Percentiles rank a stretch among this genome's conserved stretches.
Conservation (phyloP, 371 early-diverging fungal species). For the Blakeslea trispora region DNA sequence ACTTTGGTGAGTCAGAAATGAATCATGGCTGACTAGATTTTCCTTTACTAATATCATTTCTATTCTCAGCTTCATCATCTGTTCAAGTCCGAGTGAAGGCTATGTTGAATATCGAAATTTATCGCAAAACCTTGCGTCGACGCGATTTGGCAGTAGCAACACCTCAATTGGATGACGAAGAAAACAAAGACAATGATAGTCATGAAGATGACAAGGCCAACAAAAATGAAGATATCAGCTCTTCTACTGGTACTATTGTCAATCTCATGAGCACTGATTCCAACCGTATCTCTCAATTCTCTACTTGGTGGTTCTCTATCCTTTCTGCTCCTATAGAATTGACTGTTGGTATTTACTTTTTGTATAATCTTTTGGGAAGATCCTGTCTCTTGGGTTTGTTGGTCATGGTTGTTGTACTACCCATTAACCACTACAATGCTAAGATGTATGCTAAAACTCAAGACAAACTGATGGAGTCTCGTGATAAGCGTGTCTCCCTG, state of each 20-base stretch:
- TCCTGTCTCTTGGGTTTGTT: slow-evolving; percentile 68
- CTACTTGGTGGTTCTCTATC: slow-evolving; percentile 56
- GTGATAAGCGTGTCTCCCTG: slow-evolving; percentile 55
- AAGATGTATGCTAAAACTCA: slow-evolving; percentile 53
- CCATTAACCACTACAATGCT: slow-evolving; percentile 56
- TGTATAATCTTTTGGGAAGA: slow-evolving; percentile 66
- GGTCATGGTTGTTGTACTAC: slow-evolving; percentile 55
- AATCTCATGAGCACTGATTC: slow-evolving; percentile 89
- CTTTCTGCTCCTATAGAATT: slow-evolving; percentile 63
- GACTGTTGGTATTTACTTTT: slow-evolving; percentile 57
- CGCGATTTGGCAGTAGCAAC: slow-evolving; percentile 29
- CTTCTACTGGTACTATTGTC: slow-evolving; percentile 74
- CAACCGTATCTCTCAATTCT: slow-evolving; percentile 62
- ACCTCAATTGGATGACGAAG: slow-evolving; percentile 29
- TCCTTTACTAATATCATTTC: neutral
- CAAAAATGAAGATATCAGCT: slow-evolving; percentile 31
- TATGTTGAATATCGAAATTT: slow-evolving; percentile 59
- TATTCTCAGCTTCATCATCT: slow-evolving; percentile 29
- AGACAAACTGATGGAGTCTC: slow-evolving; percentile 53
- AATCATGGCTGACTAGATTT: neutral
- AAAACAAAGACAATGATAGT: slow-evolving; percentile 5
- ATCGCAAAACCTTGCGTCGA: slow-evolving; percentile 59
- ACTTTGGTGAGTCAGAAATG: slow-evolving; percentile 37
- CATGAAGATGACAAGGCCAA: slow-evolving; percentile 25
- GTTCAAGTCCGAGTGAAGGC: slow-evolving; percentile 52